These are phyloP conservation scores for Azolla pinnata DNA, from an alignment of 75 land plant species.

Conservation along the genomic window DNA sequence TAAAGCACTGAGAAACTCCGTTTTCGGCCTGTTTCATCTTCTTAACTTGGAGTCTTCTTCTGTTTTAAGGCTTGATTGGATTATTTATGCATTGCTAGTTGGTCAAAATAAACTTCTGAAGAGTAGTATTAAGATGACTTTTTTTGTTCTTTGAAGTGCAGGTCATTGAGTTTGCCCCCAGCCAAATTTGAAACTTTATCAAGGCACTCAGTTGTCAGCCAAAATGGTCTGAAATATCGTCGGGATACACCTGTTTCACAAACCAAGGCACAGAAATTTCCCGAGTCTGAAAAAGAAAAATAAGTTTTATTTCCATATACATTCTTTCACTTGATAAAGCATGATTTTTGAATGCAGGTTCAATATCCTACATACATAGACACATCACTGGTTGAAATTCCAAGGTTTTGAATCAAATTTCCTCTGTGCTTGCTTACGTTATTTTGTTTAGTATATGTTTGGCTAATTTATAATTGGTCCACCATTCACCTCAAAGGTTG, in stretches of 20 bases:
- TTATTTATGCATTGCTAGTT: too few species aligned
- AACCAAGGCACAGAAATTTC: slow-evolving; percentile 24
- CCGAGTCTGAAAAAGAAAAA: too few species aligned
- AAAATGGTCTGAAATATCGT: slow-evolving; percentile 45
- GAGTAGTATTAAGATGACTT: background rate
- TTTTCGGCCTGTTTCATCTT: background rate
- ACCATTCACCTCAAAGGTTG: too few species aligned
- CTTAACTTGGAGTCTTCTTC: background rate
- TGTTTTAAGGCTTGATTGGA: too few species aligned
- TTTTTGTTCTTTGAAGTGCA: slow-evolving; percentile 6
- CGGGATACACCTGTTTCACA: slow-evolving; percentile 36
- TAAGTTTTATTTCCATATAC: too few species aligned
- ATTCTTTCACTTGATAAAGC: background rate
- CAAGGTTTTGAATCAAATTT: too few species aligned
- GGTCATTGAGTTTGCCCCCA: slow-evolving; percentile 43
- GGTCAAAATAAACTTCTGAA: background rate
- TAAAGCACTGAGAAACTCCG: background rate
- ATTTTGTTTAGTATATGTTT: background rate
- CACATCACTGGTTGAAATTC: slow-evolving; percentile 58
- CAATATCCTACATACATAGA: slow-evolving; percentile 77
- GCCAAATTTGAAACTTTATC: slow-evolving; percentile 76
- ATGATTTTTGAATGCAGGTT: slow-evolving; percentile 37
- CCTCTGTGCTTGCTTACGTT: background rate
- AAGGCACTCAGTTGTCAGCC: slow-evolving; percentile 72
- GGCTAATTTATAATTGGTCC: slow-evolving; percentile 13